Conservation (phyloP, 768 basidiomycete genomes). For the Lentinus brumalis region DNA sequence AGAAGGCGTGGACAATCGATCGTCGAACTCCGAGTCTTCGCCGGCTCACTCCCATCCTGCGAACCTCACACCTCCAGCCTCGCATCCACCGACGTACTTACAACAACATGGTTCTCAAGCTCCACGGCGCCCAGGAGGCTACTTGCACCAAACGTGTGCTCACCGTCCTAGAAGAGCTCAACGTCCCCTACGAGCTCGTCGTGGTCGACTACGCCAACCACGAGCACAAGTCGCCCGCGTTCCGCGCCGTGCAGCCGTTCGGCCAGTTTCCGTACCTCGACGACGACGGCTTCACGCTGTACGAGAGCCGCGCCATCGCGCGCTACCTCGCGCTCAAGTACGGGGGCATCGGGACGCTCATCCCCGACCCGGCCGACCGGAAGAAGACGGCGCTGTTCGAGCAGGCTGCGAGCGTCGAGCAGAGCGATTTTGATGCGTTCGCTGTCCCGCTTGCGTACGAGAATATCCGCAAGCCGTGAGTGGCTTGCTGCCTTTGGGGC, state of each 20-base stretch:
- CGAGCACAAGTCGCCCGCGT: constrained; percentile 49
- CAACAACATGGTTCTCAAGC: constrained; percentile 33
- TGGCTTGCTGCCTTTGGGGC: neutral
- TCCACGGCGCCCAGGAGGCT: constrained; percentile 39
- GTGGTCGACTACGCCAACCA: constrained; percentile 41
- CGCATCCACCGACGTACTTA: neutral
- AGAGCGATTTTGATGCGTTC: constrained; percentile 51
- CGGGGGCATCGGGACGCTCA: constrained; percentile 46
- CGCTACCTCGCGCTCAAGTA: constrained; percentile 61
- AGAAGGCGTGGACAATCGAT: too few relatives aligned
- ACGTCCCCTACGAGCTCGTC: constrained; percentile 55
- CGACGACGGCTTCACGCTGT: constrained; percentile 62
- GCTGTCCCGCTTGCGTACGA: constrained; percentile 46
- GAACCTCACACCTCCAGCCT: too few relatives aligned
- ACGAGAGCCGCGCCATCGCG: constrained; percentile 63
- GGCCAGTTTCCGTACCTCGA: constrained; percentile 64
- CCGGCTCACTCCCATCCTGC: too few relatives aligned
- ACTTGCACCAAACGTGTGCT: constrained; percentile 55
- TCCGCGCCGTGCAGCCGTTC: constrained; percentile 58
- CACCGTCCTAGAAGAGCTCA: constrained; percentile 52
- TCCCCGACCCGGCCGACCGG: constrained; percentile 42
- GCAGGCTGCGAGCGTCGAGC: constrained; percentile 49
- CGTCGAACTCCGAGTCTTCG: too few relatives aligned
- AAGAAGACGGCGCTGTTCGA: constrained; percentile 41
- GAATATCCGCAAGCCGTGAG: constrained; percentile 51